Evolutionary conservation across 2,329 filamentous ascomycete genomes (phyloP), one percentile per base, ranked within the genome.

Genomic region (Xenosphaeropsis pyriputrescens): DNA sequence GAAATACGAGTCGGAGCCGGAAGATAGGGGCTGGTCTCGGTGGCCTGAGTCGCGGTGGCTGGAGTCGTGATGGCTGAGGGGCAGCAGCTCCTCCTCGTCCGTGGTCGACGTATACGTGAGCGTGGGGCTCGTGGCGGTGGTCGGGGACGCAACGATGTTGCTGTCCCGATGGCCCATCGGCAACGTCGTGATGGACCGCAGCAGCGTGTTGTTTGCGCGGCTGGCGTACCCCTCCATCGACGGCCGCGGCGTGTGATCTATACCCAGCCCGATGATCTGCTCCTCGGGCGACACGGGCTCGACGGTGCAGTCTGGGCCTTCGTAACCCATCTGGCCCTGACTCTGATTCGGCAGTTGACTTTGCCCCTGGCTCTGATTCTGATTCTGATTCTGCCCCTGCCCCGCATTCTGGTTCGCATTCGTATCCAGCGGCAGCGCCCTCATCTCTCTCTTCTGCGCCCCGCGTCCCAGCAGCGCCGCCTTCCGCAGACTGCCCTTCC

Each of bases 401-500:
- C n/a, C n/a, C n/a, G n/a, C n/a, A 26, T 3, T 26, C 22, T 26
- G 22, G 12, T 3, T 26, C 22, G 8, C 7, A 54, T 48, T 40
- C 44, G 57, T 46, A 43, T 59, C 45, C 44, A 54, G 38, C 49
- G 52, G 44, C 13, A 45, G 42, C 17, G 41, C 38, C 39, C 63
- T 70, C 39, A 57, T 59, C 39, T 75, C 75, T 46, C 62, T 70
- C 42, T 71, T 67, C 55, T 72, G 75, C 39, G 68, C 73, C 43
- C 79, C 79, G 44, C 81, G 80, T 13, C 85, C 84, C 14, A 94
- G 67, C 35, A 94, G 65, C 18, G 85, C 86, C 9, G 84, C 85
- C 59, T 94, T 94, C 42, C 88, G 73, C 55, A 95, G 64, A 9
- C 88, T 94, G 4, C 85, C 86, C 54, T 82, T 83, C 42, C 88